Conservation (phyloP, 2,329 filamentous ascomycete species). For the Pseudogymnoascus sp. region DNA sequence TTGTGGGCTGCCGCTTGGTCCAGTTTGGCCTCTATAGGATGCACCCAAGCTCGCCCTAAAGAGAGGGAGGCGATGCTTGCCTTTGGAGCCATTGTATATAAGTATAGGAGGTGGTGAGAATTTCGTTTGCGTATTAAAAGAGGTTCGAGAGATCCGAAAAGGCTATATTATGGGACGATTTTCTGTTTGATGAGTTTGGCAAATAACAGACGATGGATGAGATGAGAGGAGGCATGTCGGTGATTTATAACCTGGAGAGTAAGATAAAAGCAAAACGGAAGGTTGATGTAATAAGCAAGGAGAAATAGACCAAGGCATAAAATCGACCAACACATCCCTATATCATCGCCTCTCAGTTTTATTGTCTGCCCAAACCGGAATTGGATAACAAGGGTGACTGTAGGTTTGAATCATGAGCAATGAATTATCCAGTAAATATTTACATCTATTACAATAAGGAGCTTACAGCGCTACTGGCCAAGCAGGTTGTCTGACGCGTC, state of each 20-base stretch:
- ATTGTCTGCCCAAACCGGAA: background rate
- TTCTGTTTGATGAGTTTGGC: background rate
- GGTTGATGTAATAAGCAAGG: background rate
- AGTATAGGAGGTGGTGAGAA: no score
- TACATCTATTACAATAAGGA: no score
- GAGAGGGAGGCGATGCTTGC: constrained; percentile 8
- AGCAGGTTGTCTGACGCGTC: no score
- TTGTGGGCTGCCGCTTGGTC: constrained; percentile 57
- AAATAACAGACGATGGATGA: background rate
- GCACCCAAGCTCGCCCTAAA: constrained; percentile 62
- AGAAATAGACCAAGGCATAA: background rate
- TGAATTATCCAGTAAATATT: no score
- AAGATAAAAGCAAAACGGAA: background rate
- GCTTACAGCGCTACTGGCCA: no score
- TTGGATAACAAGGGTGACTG: background rate
- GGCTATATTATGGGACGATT: background rate
- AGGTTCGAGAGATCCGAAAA: background rate
- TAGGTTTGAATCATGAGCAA: no score
- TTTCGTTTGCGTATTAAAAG: background rate
- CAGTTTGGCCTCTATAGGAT: constrained; percentile 60
- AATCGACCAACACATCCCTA: background rate
- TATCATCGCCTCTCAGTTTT: background rate
- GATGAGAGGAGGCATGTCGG: background rate
- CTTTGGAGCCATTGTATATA: background rate
- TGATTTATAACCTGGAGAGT: background rate